A percentile compares a stretch with the other conserved stretches of the same genome.
Conservation (phyloP, 306 rosid species). For the Elaeagnus macrophylla region DNA sequence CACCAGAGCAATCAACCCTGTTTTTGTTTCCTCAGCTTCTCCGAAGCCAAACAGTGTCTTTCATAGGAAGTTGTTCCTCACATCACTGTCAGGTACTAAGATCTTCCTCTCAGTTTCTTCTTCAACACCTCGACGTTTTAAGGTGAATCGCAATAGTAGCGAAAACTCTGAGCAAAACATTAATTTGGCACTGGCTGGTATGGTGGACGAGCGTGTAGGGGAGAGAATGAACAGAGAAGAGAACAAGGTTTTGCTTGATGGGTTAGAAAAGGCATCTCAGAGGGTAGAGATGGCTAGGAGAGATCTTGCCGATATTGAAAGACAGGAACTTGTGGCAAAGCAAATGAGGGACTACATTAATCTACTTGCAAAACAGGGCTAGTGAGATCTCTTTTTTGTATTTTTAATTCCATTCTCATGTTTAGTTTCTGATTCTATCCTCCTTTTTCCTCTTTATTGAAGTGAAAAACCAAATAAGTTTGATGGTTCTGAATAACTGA, state of each 20-base stretch:
- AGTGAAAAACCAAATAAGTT: too few relatives aligned
- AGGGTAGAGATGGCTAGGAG: conserved; percentile 58
- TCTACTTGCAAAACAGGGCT: conserved; percentile 50
- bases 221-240: conserved; percentile 53
- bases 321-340: conserved; percentile 50
- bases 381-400: conserved; percentile 53
- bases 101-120: conserved; percentile 13
- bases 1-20: conserved; percentile 15
- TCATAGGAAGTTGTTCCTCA: conserved; percentile 18
- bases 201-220: conserved; percentile 45
- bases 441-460: too few relatives aligned
- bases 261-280: conserved; percentile 60
- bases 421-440: not conserved
- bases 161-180: conserved; percentile 20
- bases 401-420: not conserved
- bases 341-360: conserved; percentile 39
- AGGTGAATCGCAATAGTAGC: conserved; percentile 26
- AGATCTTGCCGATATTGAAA: conserved; percentile 51
- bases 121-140: conserved; percentile 15
- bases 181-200: conserved; percentile 34
- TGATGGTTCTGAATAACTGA: too few relatives aligned
- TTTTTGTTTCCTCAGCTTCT: conserved; percentile 14
- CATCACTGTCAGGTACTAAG: not conserved
- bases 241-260: conserved; percentile 60
- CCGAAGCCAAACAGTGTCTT: conserved; percentile 20